A percentile compares a stretch with the other conserved stretches of the same genome.
Evolutionary conservation across 2,329 filamentous ascomycete genomes (phyloP).

Genomic region (Neoarthrinium moseri): DNA sequence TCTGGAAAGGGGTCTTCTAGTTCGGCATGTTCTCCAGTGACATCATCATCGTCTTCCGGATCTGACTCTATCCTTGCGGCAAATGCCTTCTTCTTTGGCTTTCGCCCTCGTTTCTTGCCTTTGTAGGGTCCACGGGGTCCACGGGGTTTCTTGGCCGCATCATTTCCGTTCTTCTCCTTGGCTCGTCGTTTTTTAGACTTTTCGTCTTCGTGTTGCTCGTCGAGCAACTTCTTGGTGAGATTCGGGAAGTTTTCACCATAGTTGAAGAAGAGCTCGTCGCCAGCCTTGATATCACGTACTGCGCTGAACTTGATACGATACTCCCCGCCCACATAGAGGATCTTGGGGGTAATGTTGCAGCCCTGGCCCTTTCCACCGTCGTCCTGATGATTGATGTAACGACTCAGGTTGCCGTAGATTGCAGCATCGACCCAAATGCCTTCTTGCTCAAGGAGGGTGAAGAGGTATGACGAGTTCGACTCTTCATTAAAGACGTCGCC

Average conservation of each 20-base stretch:
- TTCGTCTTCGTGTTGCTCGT: constrained; percentile 36
- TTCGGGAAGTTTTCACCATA: constrained; percentile 72
- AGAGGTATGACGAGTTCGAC: constrained; percentile 64
- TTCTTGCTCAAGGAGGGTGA: constrained; percentile 58
- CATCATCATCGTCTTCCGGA: constrained; percentile 22
- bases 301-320: constrained; percentile 76
- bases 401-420: constrained; percentile 74
- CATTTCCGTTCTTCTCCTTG: constrained; percentile 14
- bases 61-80: constrained; percentile 25
- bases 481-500: constrained; percentile 62
- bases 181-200: constrained; percentile 17
- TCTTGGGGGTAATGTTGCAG: constrained; percentile 63
- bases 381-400: constrained; percentile 79
- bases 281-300: constrained; percentile 62
- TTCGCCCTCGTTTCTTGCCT: constrained; percentile 24
- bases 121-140: constrained; percentile 25
- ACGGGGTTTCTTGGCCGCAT: constrained; percentile 20
- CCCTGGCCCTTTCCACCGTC: constrained; percentile 47
- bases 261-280: constrained; percentile 80
- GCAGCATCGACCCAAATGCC: constrained; percentile 72
- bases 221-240: constrained; percentile 51
- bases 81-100: constrained; percentile 29
- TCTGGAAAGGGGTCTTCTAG: constrained; percentile 23
- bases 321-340: constrained; percentile 72
- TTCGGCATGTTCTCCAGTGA: constrained; percentile 18